Evolutionary conservation across 169 alveolate genomes (phyloP), one percentile per base, ranked within the genome.

Genomic region (Besnoitia besnoiti): DNA sequence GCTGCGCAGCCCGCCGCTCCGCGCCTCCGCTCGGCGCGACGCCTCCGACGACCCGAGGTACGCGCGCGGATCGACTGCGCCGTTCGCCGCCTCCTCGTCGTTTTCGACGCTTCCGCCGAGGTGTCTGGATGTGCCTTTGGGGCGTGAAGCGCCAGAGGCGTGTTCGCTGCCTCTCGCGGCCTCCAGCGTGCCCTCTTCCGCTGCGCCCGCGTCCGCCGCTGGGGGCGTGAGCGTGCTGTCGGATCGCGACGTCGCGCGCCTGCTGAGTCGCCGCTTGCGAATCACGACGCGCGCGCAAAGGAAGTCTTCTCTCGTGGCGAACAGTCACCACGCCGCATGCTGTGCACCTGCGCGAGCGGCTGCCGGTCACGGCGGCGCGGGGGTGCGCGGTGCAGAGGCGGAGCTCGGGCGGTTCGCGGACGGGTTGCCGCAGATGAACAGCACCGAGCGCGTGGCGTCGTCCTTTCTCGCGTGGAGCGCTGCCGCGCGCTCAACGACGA

Each of bases 221-320:
- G n/a, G n/a, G n/a, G n/a, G n/a, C n/a, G 67, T 55, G 33, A 16
- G 67, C 67, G 67, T 73, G 19, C 46, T 73, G 39, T 4, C 79
- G 19, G 82, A 73, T 42, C 8, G 16, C 46, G 82, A 73, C 82
- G n/a, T 73, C 21, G 82, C 82, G 8, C 39, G 82, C n/a, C 46
- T 73, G n/a, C 44, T 73, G n/a, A 73, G 82, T 73, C 82, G 82
- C 10, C 82, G 82, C n/a, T 19, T 73, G 19, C 82, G 82, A 5
- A 73, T 73, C 82, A 73, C 82, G 27, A 19, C 82, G 46, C 82
- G 82, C 8, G 82, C 39, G 44, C 39, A 19, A 19, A 73, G n/a
- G 46, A 73, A 10, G n/a, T 14, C 55, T 14, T 49, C 55, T 14
- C 55, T 49, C 55, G 55, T 14, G 5, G 24, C 55, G 3, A 19